Conservation (phyloP, 352 stramenopile species). For the Phytophthora macrochlamydospora region DNA sequence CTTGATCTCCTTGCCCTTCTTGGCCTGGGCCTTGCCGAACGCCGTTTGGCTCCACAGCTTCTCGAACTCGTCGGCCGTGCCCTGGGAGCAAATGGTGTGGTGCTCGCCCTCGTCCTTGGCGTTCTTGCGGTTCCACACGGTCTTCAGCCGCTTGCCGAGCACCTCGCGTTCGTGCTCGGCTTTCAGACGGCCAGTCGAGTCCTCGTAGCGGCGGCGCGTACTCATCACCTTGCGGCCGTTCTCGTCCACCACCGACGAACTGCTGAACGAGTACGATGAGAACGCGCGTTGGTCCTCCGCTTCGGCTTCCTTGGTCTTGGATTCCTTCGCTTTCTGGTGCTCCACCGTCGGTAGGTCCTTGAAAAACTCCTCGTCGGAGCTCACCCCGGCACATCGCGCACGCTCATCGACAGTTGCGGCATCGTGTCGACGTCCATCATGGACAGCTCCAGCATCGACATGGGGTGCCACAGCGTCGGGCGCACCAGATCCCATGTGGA, state of each 20-base stretch:
- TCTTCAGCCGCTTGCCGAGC: slow-evolving; percentile 62
- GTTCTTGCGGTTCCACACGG: slow-evolving; percentile 74
- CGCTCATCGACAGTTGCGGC: slow-evolving; percentile 44
- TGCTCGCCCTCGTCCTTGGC: slow-evolving; percentile 72
- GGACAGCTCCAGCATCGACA: slow-evolving; percentile 82
- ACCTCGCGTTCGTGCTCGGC: slow-evolving; percentile 83
- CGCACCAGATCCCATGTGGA: slow-evolving; percentile 82
- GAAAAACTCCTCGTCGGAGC: slow-evolving; percentile 83
- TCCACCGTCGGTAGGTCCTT: slow-evolving; percentile 61
- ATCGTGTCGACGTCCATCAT: slow-evolving; percentile 76
- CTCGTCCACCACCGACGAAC: slow-evolving; percentile 74
- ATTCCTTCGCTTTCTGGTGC: slow-evolving; percentile 23
- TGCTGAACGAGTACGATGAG: slow-evolving; percentile 82
- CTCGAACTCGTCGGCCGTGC: slow-evolving; percentile 71
- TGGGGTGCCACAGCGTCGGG: slow-evolving; percentile 77
- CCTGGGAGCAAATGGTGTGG: slow-evolving; percentile 61
- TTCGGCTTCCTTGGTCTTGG: slow-evolving; percentile 33
- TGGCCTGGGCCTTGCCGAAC: slow-evolving; percentile 69
- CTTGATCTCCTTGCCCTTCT: slow-evolving; percentile 65
- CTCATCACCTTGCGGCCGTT: slow-evolving; percentile 65
- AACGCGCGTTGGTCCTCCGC: slow-evolving; percentile 48
- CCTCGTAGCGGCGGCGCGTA: slow-evolving; percentile 82
- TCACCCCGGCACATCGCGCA: slow-evolving; percentile 40
- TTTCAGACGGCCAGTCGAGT: slow-evolving; percentile 82
- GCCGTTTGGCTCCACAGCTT: slow-evolving; percentile 72